Evolutionary conservation across 1,284 basidiomycete genomes (phyloP).

Genomic region (Coniferiporia sulphurascens): DNA sequence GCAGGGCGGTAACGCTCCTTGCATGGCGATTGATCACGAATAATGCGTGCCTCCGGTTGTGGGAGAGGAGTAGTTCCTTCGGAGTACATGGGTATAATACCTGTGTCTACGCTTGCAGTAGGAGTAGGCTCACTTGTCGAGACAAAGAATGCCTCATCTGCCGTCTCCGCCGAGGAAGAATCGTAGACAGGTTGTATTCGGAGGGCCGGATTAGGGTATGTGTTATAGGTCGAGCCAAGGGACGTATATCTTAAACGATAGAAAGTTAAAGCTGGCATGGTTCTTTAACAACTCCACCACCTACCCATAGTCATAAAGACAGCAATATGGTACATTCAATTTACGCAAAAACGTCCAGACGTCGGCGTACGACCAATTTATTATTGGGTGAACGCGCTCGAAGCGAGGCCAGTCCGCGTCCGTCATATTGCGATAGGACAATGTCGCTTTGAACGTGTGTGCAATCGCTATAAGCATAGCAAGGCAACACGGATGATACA

Average conservation of each 20-base stretch:
- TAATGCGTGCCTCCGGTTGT: neutral
- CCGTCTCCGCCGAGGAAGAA: neutral
- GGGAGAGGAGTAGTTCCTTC: conserved; percentile 5
- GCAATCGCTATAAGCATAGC: conserved; percentile 5
- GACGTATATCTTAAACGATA: conserved; percentile 78
- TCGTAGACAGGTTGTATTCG: conserved; percentile 33
- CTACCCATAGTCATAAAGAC: conserved; percentile 88
- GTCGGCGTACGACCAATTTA: conserved; percentile 89
- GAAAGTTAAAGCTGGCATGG: neutral
- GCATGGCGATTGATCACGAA: conserved; percentile 13
- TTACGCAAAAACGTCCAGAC: conserved; percentile 86
- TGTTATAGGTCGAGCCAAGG: conserved; percentile 92
- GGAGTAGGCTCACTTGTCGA: neutral
- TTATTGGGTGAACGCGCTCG: conserved; percentile 91
- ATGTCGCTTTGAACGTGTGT: conserved; percentile 42
- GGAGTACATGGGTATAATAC: conserved; percentile 3
- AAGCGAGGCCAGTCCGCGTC: conserved; percentile 88
- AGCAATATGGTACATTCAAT: conserved; percentile 81
- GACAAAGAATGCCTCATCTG: conserved; percentile 17
- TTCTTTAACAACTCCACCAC: conserved; percentile 22
- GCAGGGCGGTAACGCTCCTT: conserved; percentile 60
- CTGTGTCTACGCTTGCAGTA: neutral
- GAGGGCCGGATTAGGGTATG: conserved; percentile 86
- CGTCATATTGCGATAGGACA: conserved; percentile 72
- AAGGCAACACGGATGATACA: conserved; percentile 3